Conservation (phyloP, 371 early-diverging fungal species). For the Mortierella sp. region DNA sequence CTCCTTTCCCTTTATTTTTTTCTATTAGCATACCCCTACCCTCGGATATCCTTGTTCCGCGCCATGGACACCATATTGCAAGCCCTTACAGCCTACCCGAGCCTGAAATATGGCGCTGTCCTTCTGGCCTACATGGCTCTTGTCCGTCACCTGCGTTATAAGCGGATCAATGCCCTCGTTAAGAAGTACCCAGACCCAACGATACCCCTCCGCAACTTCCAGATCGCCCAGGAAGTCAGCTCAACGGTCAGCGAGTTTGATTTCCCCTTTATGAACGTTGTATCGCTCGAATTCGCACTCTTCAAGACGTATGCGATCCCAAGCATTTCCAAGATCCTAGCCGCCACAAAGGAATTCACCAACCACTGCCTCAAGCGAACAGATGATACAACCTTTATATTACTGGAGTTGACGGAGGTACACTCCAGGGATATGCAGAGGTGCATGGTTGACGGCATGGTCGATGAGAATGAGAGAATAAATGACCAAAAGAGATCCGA, state of each 20-base stretch:
- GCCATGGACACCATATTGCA: constrained; percentile 9
- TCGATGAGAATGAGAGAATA: constrained; percentile 14
- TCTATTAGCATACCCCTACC: neutral
- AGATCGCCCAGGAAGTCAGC: constrained; percentile 58
- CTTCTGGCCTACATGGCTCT: constrained; percentile 48
- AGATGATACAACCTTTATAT: constrained; percentile 61
- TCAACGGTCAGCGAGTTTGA: constrained; percentile 54
- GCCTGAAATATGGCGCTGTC: constrained; percentile 5
- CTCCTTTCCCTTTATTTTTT: neutral
- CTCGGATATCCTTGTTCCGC: too few relatives aligned
- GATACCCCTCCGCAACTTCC: constrained; percentile 54
- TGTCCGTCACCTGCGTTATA: constrained; percentile 59
- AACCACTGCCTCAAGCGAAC: constrained; percentile 55
- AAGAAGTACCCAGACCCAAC: constrained; percentile 64
- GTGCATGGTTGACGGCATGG: constrained; percentile 32
- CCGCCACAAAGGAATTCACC: constrained; percentile 49
- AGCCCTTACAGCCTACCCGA: neutral
- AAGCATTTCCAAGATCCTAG: constrained; percentile 61
- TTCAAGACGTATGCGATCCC: constrained; percentile 70
- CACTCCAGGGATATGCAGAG: constrained; percentile 56
- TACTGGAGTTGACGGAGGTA: constrained; percentile 59
- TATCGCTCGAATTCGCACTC: constrained; percentile 62
- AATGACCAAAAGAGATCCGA: constrained; percentile 52
- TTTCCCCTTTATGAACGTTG: constrained; percentile 57
- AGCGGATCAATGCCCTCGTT: constrained; percentile 50